These are phyloP conservation scores for Aspergillus sp. DNA, from an alignment of 2,329 filamentous ascomycete species.

Conservation along the genomic window DNA sequence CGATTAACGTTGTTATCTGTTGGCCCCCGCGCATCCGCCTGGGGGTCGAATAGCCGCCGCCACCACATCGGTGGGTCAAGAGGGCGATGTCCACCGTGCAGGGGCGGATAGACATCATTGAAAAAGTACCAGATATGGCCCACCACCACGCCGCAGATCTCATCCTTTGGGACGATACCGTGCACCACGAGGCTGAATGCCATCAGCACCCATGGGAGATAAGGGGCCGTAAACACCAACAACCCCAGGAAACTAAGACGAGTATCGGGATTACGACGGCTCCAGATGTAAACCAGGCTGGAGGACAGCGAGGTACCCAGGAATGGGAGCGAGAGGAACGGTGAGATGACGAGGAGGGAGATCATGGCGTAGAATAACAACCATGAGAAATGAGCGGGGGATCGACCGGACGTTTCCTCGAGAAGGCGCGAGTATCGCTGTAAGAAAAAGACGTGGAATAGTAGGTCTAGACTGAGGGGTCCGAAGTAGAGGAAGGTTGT, in stretches of 20 bases:
- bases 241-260: conserved; percentile 81
- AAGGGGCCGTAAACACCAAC: conserved; percentile 85
- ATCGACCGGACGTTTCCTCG: conserved; percentile 87
- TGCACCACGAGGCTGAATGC: conserved; percentile 87
- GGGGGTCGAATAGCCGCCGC: conserved; percentile 66
- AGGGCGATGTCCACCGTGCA: conserved; percentile 75
- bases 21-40: conserved; percentile 11
- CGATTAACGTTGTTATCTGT: conserved; percentile 22
- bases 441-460: conserved; percentile 98
- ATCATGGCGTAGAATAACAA: conserved; percentile 76
- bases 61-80: conserved; percentile 87
- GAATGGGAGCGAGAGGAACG: conserved; percentile 84
- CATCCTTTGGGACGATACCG: conserved; percentile 82
- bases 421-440: conserved; percentile 92
- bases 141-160: conserved; percentile 89
- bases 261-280: conserved; percentile 84
- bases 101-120: conserved; percentile 86
- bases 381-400: conserved; percentile 91
- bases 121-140: conserved; percentile 99
- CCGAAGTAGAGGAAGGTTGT: conserved; percentile 98
- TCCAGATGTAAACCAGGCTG: conserved; percentile 97
- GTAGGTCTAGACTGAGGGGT: conserved; percentile 81
- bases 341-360: conserved; percentile 71
- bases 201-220: conserved; percentile 92
- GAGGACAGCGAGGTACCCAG: conserved; percentile 88